Evolutionary conservation across 2,329 filamentous ascomycete genomes (phyloP), one percentile per base, ranked within the genome.

Genomic region (Neonectria punicea): DNA sequence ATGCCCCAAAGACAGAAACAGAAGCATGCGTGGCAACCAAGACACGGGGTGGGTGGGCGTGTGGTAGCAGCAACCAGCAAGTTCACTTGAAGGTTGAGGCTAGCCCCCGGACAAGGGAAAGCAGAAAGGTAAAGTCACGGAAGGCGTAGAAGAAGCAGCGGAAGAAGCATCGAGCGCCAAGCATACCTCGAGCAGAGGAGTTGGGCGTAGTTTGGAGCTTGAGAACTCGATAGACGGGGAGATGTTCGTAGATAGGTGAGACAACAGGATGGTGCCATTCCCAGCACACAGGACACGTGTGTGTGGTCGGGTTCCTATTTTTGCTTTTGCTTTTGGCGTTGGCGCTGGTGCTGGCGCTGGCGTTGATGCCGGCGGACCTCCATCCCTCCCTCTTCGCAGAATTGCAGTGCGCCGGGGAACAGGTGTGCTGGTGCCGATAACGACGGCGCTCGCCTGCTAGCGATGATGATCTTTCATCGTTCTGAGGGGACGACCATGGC

Each of bases 381-480:
- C 28, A 10, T 32, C 22, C 32, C 10, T 34, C 34, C 34, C 32
- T 13, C 36, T 10, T 25, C 5, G 25, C 25, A 6, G 25, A 25
- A 30, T 34, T 30, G 18, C 39, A 22, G 25, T 41, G 34, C 8
- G 28, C 50, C 55, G 56, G 51, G 56, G 56, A 59, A 59, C 43
- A 36, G n/a, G 30, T 22, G 18, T 34, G 49, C 25, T 59, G 50
- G 43, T 51, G 56, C 61, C 61, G 55, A 49, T 53, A 55, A 39
- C n/a, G 36, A 46, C 56, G 55, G 50, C 36, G 39, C 44, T 30
- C n/a, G 36, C 5, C 13, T 47, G 55, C 39, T 20, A 53, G 53
- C 43, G 32, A 56, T 57, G 65, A 53, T 72, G 69, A 72, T 73
- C 70, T 46, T 44, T 43, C 62, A 51, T 58, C 63, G 36, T 34